These are phyloP conservation scores for Logfia minima DNA, from an alignment of 129 eudicot species.

Conservation along the genomic window DNA sequence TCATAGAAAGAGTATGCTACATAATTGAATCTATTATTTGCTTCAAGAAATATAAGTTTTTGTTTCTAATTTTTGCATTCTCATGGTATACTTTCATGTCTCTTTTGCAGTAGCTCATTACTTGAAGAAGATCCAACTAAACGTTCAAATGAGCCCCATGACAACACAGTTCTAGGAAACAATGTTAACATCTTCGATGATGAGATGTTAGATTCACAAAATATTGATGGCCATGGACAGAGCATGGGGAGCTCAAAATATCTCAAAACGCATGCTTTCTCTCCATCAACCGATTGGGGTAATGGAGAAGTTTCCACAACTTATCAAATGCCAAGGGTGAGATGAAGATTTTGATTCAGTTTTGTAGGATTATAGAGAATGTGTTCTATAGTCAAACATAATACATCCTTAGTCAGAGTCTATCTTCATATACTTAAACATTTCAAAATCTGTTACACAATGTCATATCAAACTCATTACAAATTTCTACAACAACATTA, in stretches of 20 bases:
- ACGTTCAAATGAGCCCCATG: constrained; percentile 29
- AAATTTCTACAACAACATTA: background rate
- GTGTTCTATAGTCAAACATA: background rate
- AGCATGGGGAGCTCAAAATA: constrained; percentile 40
- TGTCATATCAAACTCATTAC: background rate
- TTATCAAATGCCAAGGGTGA: constrained; percentile 46
- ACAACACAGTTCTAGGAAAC: constrained; percentile 28
- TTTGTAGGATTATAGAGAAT: background rate
- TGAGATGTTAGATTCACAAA: constrained; percentile 24
- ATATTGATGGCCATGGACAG: constrained; percentile 30
- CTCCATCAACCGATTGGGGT: constrained; percentile 39
- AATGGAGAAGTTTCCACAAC: constrained; percentile 36
- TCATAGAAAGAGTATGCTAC: background rate
- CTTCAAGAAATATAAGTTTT: constrained; percentile 12
- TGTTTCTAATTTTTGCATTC: constrained; percentile 6
- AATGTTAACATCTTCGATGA: constrained; percentile 31
- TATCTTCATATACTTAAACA: background rate
- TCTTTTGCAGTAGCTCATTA: constrained; percentile 50
- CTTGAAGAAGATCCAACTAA: constrained; percentile 54
- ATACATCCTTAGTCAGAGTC: background rate
- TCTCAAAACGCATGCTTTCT: constrained; percentile 38
- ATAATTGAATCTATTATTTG: background rate
- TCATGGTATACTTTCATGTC: constrained; percentile 23
- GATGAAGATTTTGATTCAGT: constrained; percentile 11
- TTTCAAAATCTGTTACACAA: background rate